Base-by-base conservation (phyloP, 306 rosid species). In the Vigna unguiculata region DNA sequence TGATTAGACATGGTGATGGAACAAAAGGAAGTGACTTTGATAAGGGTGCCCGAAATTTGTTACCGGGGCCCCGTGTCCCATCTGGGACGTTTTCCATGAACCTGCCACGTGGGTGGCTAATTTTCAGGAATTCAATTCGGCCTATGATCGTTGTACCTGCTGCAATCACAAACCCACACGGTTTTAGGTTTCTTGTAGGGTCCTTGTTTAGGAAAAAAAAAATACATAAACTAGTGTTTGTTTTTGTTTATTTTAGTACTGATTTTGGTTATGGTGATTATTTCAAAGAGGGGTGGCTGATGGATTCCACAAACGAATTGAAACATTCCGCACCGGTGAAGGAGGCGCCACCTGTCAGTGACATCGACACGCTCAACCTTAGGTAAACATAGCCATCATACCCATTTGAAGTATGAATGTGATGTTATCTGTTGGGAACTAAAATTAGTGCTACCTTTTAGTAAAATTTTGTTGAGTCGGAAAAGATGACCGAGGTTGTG, bases 101-200 rank as follows among this genome's bases (percentile, higher is more conserved):
- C 45, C 6, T 24, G 86, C 85, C 87, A 84, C 88, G 90, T 84
- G 92, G 74, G 73, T 78, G 75, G 84, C 20, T 48, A 40, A 80
- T 13, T 70, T 28, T 49, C 19, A 15, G 69, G 80, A 30, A 28
- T 4, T 78, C 79, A 71, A 49, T 21, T 15, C 19, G 7, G 59
- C 17, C 3, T 45, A 7, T 28, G 65, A 75, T 71, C 47, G 21
- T 22, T 68, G 28, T 9, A 12, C 71, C 48, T 40, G 16, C 48
- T 40, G 16, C 69, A 62, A 62, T 4, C 17, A 16, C 17, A 41
- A 40, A 15, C 2, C 48, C 32, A 34, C 69, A 40, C 70, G 11
- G 17, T 19, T 63, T 40, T 64, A 64, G 51, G 30, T 64, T 64
- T 36, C 9, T 38, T 17, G 17, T 19, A 41, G 68, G 21, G 28